Percentiles rank a stretch among this genome's conserved stretches.
Conservation (phyloP, 2,329 filamentous ascomycete species). For the Trichoderma pleuroti region DNA sequence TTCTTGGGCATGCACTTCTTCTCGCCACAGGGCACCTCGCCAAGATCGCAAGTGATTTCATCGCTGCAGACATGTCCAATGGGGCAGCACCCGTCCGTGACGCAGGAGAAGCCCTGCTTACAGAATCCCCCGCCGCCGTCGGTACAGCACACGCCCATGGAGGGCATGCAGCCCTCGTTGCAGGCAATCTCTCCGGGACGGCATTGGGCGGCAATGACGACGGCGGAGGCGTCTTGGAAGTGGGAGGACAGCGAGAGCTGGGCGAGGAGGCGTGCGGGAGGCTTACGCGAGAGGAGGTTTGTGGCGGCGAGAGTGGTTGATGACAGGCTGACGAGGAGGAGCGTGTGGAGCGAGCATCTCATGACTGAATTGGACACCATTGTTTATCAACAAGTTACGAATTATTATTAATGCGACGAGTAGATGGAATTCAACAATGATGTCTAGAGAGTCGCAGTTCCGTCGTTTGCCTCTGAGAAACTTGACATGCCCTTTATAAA, state of each 20-base stretch:
- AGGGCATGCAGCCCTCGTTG: conserved; percentile 7
- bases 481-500: neutral
- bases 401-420: neutral
- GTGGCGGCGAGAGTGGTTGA: neutral
- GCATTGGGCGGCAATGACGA: neutral
- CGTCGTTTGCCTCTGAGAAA: neutral
- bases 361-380: neutral
- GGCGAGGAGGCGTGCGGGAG: conserved; percentile 6
- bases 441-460: neutral
- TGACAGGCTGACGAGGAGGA: neutral
- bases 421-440: neutral
- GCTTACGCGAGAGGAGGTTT: neutral
- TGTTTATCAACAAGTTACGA: neutral
- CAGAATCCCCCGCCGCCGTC: conserved; percentile 1
- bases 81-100: neutral
- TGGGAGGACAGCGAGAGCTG: neutral
- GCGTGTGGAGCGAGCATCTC: neutral
- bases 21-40: conserved; percentile 4
- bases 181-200: neutral
- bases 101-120: neutral
- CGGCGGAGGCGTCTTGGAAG: neutral
- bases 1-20: neutral
- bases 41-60: neutral
- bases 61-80: neutral
- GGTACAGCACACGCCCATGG: neutral